phyloP scores from a whole-genome alignment of 2,329 filamentous ascomycete genomes.

The Calcarisporium arbuscula region DNA sequence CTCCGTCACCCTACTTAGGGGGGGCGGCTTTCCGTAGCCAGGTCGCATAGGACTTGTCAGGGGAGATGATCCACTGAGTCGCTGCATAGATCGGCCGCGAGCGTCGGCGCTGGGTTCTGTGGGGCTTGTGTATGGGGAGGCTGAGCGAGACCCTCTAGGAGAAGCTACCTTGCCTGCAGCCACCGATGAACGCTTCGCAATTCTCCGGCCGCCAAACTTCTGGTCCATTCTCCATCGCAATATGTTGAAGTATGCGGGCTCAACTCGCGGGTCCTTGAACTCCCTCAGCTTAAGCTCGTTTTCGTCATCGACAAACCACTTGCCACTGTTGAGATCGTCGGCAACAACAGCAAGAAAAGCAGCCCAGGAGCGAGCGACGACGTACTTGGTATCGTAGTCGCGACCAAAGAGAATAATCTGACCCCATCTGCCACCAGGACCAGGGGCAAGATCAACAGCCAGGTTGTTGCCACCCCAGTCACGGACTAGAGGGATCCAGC shows the following conservation, averaged over 20 bases:
- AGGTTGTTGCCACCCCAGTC: constrained; percentile 99
- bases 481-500: constrained; percentile 91
- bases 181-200: constrained; percentile 48
- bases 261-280: constrained; percentile 82
- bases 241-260: constrained; percentile 91
- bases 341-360: constrained; percentile 80
- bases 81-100: constrained; percentile 66
- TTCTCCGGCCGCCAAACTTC: constrained; percentile 77
- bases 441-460: constrained; percentile 86
- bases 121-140: constrained; percentile 61
- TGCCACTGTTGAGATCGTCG: constrained; percentile 84
- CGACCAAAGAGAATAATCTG: constrained; percentile 95
- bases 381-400: constrained; percentile 98
- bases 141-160: constrained; percentile 41
- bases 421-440: constrained; percentile 85
- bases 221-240: constrained; percentile 93
- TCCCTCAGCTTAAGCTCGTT: constrained; percentile 87
- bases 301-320: constrained; percentile 85
- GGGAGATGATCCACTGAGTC: constrained; percentile 59
- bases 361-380: constrained; percentile 87
- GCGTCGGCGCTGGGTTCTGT: constrained; percentile 51
- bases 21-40: constrained; percentile 61
- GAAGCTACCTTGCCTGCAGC: constrained; percentile 36
- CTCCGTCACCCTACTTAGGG: constrained; percentile 68
- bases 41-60: constrained; percentile 59